phyloP scores from a whole-genome alignment of 1,139 yeast species.

The Debaryomyces udenii region DNA sequence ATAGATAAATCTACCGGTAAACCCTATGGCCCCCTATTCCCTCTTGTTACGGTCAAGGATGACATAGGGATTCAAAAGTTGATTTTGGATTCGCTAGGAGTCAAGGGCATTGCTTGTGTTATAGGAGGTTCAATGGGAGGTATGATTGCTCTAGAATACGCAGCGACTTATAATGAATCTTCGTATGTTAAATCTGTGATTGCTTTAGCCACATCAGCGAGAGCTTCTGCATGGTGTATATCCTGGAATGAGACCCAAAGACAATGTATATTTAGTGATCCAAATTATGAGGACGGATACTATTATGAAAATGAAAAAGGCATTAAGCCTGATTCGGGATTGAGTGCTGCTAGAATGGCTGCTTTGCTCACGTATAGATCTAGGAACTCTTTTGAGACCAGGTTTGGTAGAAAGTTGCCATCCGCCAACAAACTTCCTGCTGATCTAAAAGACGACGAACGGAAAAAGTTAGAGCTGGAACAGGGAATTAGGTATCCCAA shows the following conservation, averaged over 20 bases:
- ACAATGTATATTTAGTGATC: slow-evolving; percentile 93
- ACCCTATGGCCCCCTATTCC: slow-evolving; percentile 92
- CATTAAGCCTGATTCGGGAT: slow-evolving; percentile 75
- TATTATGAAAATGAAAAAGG: slow-evolving; percentile 62
- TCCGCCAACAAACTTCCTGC: slow-evolving; percentile 15
- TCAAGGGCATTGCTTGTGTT: slow-evolving; percentile 75
- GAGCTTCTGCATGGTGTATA: slow-evolving; percentile 98
- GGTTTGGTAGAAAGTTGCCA: slow-evolving; percentile 84
- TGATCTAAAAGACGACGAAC: slow-evolving; percentile 14
- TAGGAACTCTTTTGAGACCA: slow-evolving; percentile 84
- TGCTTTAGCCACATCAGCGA: slow-evolving; percentile 91
- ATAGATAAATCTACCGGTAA: slow-evolving; percentile 70
- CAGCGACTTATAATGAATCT: slow-evolving; percentile 65
- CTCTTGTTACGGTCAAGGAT: slow-evolving; percentile 87
- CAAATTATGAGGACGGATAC: slow-evolving; percentile 88
- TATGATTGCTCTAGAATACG: slow-evolving; percentile 91
- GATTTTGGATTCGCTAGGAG: slow-evolving; percentile 74
- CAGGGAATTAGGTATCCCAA: slow-evolving; percentile 36
- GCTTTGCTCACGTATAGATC: slow-evolving; percentile 92
- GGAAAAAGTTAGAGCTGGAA: slow-evolving; percentile 16
- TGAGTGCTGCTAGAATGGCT: slow-evolving; percentile 97
- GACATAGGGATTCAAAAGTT: slow-evolving; percentile 81
- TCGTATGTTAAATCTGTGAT: slow-evolving; percentile 71
- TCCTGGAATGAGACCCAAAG: slow-evolving; percentile 99
- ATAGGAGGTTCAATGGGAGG: slow-evolving; percentile 99